These are phyloP conservation scores for Spencermartinsiella europaea DNA, from an alignment of 805 yeast genomes.

Conservation along the genomic window DNA sequence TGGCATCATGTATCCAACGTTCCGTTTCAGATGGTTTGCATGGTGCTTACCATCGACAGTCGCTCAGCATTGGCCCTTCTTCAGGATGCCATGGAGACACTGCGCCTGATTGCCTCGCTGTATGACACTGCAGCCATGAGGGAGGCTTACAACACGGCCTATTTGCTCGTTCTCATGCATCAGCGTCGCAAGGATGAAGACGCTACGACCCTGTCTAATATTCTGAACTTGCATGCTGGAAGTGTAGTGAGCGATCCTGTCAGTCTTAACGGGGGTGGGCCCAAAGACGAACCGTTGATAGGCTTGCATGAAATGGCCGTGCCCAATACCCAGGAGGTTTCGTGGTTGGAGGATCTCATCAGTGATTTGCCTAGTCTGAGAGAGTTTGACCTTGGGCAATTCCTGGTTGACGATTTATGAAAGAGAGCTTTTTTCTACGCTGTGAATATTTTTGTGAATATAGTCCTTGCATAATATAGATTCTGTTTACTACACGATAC, in stretches of 20 bases:
- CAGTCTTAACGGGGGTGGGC: too few relatives aligned
- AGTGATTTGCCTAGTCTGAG: background rate
- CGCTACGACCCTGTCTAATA: background rate
- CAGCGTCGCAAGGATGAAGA: constrained; percentile 4
- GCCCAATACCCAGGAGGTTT: background rate
- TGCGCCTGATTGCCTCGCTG: background rate
- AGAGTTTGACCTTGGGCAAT: constrained; percentile 1
- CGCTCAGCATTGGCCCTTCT: background rate
- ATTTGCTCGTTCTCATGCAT: constrained; percentile 1
- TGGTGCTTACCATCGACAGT: constrained; percentile 1
- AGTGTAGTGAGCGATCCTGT: background rate
- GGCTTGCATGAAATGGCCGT: too few relatives aligned
- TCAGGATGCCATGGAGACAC: background rate
- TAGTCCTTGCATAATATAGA: too few relatives aligned
- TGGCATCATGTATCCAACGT: constrained; percentile 2
- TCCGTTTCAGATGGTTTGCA: constrained; percentile 1
- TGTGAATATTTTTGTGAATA: too few relatives aligned
- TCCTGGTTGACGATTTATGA: background rate
- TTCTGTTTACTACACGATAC: too few relatives aligned
- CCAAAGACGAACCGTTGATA: too few relatives aligned
- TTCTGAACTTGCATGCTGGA: background rate
- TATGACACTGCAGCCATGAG: background rate
- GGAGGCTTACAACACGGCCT: constrained; percentile 2
- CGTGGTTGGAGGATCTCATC: constrained; percentile 3
- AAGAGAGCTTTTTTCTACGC: too few relatives aligned